Evolutionary conservation across 371 early-diverging fungal species (phyloP), one percentile per base, ranked within the genome.

Genomic region (Mucor velutinosus): DNA sequence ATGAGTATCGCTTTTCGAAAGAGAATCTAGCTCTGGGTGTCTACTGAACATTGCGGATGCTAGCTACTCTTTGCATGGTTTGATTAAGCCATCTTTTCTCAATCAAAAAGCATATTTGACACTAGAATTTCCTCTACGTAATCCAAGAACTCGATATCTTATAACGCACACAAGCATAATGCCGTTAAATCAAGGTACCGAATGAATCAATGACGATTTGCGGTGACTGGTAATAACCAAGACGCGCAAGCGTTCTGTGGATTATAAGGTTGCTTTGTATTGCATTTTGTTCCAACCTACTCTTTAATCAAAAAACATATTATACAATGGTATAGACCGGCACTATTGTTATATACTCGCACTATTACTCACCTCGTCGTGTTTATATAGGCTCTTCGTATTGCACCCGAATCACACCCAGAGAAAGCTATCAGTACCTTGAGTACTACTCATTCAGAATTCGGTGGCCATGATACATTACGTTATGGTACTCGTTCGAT

Each of bases 401-500:
- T 86, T 72, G 77, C 83, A 62, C 76, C 86, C 69, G 71, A 77
- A 62, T 39, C 79, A 66, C 80, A 74, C 68, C 68, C 86, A 65
- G 72, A 75, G 60, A 79, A 75, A 69, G 69, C 69, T 67, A 68
- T 69, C 70, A 85, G 84, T 8, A 83, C 84, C 10, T 64, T 79
- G 30, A 76, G 82, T 51, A 89, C 90, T 17, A 79, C 87, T 62
- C 86, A 91, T 71, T 77, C 85, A 35, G 83, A 83, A 67, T 89
- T 87, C 64, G 95, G 94, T 58, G 89, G 93, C 35, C 93, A 93
- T 70, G 96, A 96, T 79, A 87, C 94, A 43, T 73, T 97, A 63
- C 88, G 95, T 56, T 84, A 92, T 67, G 98, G 98, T 55, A 80
- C 91, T 66, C 79, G 85, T 64, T 87, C 89, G 56, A 89, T 95